phyloP scores from a whole-genome alignment of 345 rosid genomes.

The Salix exigua region DNA sequence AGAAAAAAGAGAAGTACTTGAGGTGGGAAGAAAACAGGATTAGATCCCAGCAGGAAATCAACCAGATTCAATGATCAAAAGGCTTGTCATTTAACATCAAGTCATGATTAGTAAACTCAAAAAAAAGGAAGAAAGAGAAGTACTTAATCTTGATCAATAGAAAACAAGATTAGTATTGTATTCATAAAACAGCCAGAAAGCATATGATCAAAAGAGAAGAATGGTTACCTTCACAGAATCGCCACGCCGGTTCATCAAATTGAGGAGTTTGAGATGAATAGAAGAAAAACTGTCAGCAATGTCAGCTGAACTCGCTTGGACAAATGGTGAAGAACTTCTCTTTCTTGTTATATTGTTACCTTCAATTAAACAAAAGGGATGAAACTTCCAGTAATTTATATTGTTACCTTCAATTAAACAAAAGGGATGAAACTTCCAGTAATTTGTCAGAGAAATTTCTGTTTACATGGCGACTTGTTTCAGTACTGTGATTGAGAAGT shows the following conservation, averaged over 20 bases:
- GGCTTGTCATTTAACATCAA: too few species aligned
- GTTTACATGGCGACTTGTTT: neutral
- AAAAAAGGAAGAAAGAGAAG: too few species aligned
- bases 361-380: slow-evolving; percentile 8
- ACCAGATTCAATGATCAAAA: too few species aligned
- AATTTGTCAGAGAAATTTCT: neutral
- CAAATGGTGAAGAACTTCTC: slow-evolving; percentile 10
- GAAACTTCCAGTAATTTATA: neutral
- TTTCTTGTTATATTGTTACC: slow-evolving; percentile 16
- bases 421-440: neutral
- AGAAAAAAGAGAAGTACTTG: too few species aligned
- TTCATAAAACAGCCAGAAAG: neutral
- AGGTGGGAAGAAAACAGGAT: neutral
- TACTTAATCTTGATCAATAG: too few species aligned
- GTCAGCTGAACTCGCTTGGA: slow-evolving; percentile 15
- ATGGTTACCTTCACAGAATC: slow-evolving; percentile 27
- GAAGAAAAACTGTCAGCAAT: slow-evolving; percentile 7
- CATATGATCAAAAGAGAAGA: neutral
- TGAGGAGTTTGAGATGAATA: slow-evolving; percentile 10
- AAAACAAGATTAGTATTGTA: neutral
- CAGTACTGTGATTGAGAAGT: too few species aligned
- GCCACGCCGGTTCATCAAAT: neutral
- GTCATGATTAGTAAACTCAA: too few species aligned
- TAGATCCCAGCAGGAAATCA: too few species aligned
- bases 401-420: slow-evolving; percentile 22